These are phyloP conservation scores for Phallus indusiatus DNA, from an alignment of 768 basidiomycete species.

Conservation along the genomic window DNA sequence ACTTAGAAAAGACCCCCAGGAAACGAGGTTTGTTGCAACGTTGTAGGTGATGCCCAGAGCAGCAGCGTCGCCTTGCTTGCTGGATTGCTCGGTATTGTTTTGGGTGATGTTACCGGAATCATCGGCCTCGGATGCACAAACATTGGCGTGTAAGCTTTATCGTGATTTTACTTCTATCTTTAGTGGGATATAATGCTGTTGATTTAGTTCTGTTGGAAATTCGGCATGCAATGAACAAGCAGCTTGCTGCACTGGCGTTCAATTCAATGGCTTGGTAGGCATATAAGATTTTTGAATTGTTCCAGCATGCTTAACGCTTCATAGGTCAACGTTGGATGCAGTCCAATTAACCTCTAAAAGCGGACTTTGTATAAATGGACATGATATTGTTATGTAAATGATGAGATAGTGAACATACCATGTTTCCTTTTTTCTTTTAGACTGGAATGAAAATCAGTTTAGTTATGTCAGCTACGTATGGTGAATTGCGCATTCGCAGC, in stretches of 20 bases:
- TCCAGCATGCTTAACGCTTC: neutral
- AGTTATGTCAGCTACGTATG: no score
- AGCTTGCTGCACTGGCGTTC: neutral
- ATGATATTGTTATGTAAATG: neutral
- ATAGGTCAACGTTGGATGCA: neutral
- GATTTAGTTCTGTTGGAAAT: neutral
- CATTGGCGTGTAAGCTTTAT: neutral
- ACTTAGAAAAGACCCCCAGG: neutral
- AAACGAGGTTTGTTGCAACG: neutral
- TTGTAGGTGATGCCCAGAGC: neutral
- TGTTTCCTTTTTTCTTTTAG: no score
- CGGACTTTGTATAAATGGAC: neutral
- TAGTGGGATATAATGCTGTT: neutral
- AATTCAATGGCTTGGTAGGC: neutral
- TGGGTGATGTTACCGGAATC: neutral
- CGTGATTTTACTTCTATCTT: neutral
- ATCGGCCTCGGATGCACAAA: neutral
- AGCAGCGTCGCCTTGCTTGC: neutral
- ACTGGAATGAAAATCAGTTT: no score
- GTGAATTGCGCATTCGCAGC: no score
- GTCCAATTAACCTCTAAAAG: neutral
- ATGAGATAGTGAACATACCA: no score
- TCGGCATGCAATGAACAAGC: neutral
- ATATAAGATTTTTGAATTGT: neutral
- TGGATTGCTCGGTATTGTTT: neutral